A percentile compares a stretch with the other conserved stretches of the same genome.
These are phyloP conservation scores for Erysimum cheiranthoides DNA, from an alignment of 345 rosid genomes.

Conservation along the genomic window DNA sequence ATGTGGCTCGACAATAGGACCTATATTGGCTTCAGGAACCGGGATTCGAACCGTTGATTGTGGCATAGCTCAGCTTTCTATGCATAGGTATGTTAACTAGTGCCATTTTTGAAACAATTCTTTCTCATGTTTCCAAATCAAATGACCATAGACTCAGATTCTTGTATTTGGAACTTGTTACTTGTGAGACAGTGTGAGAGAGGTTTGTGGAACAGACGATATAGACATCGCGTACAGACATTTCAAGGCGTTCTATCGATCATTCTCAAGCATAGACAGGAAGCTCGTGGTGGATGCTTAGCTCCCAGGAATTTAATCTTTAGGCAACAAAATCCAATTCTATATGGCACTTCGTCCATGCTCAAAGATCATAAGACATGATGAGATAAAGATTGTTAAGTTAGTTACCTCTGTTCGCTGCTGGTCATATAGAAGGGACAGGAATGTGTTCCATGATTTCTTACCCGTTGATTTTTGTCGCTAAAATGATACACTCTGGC, in stretches of 20 bases:
- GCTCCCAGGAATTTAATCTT: not conserved
- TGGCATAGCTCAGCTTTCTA: slow-evolving; percentile 94
- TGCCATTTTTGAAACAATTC: not conserved
- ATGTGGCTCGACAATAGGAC: slow-evolving; percentile 97
- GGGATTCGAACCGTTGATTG: slow-evolving; percentile 94
- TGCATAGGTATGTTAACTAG: slow-evolving; percentile 73
- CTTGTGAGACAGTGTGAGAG: slow-evolving; percentile 70
- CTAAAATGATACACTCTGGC: no score
- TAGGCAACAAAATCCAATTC: not conserved
- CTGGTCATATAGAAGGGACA: not conserved
- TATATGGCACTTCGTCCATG: not conserved
- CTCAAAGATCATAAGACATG: not conserved
- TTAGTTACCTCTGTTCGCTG: not conserved
- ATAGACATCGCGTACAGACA: slow-evolving; percentile 83
- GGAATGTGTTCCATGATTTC: not conserved
- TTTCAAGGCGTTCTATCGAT: slow-evolving; percentile 84
- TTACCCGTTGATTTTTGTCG: not conserved
- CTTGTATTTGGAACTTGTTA: slow-evolving; percentile 5
- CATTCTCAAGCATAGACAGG: slow-evolving; percentile 73
- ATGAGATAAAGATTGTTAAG: not conserved
- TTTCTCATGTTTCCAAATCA: not conserved
- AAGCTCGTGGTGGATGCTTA: slow-evolving; percentile 65
- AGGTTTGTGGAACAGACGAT: slow-evolving; percentile 85
- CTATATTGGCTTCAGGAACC: slow-evolving; percentile 91
- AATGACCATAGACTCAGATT: slow-evolving; percentile 10